These are phyloP conservation scores for Fragaria ananassa DNA, from an alignment of 306 rosid genomes.

Conservation along the genomic window DNA sequence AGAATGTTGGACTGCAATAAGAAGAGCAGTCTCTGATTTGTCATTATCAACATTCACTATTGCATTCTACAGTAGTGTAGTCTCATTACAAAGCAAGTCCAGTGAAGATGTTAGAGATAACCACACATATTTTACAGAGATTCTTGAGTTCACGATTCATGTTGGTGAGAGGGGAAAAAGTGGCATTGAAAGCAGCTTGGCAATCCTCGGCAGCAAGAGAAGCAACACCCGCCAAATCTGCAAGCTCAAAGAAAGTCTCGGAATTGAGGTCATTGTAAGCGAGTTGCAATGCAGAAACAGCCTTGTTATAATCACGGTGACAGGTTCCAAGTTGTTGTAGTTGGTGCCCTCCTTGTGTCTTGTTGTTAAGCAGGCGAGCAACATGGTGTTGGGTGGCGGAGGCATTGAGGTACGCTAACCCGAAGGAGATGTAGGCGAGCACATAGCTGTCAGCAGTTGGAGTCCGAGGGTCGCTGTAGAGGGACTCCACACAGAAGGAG, in stretches of 20 bases:
- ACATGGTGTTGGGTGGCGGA: conserved; percentile 24
- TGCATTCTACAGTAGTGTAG: neutral
- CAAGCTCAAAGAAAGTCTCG: conserved; percentile 39
- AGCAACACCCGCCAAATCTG: conserved; percentile 32
- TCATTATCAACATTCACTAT: neutral
- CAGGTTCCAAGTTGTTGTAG: conserved; percentile 26
- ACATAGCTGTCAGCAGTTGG: conserved; percentile 30
- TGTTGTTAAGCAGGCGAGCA: conserved; percentile 19
- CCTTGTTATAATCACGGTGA: conserved; percentile 31
- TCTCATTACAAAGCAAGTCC: neutral
- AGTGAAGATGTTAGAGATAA: conserved; percentile 36
- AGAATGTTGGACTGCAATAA: no score
- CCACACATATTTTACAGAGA: conserved; percentile 47
- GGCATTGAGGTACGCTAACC: conserved; percentile 41
- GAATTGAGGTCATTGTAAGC: conserved; percentile 46
- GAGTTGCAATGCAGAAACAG: conserved; percentile 28
- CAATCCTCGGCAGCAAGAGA: conserved; percentile 34
- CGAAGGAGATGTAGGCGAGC: conserved; percentile 39
- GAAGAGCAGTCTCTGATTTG: neutral
- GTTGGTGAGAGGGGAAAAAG: conserved; percentile 7
- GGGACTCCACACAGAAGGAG: conserved; percentile 45
- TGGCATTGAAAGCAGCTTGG: conserved; percentile 23
- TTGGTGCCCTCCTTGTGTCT: neutral
- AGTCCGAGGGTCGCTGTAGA: conserved; percentile 36
- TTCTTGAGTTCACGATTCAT: conserved; percentile 30